phyloP scores from a whole-genome alignment of 169 alveolate species.

The Toxoplasma gondii region DNA sequence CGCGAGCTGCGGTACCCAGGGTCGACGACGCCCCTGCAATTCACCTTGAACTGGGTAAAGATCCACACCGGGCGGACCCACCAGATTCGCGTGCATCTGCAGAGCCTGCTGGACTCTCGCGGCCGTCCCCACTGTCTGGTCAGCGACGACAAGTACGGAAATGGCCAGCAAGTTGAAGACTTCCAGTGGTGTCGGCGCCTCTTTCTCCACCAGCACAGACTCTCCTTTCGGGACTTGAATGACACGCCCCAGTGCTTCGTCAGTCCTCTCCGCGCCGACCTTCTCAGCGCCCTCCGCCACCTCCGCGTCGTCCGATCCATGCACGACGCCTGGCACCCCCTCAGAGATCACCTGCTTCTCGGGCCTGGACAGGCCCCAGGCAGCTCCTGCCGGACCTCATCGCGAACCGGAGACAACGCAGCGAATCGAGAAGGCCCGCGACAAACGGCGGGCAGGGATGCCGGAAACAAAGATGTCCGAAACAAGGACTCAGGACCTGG shows the following conservation, averaged over 20 bases:
- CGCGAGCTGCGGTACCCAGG: not conserved
- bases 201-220: constrained; percentile 22
- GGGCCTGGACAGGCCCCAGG: constrained; percentile 1
- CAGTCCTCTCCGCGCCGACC: constrained; percentile 36
- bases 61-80: constrained; percentile 45
- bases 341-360: not conserved
- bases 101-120: not conserved
- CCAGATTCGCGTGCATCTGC: constrained; percentile 49
- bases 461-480: no score
- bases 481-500: no score
- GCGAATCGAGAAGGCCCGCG: not conserved
- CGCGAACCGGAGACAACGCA: not conserved
- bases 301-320: constrained; percentile 1
- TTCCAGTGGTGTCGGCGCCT: constrained; percentile 40
- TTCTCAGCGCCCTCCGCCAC: constrained; percentile 14
- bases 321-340: not conserved
- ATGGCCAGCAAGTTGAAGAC: not conserved
- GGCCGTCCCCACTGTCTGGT: constrained; percentile 25
- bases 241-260: constrained; percentile 13
- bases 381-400: not conserved
- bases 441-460: not conserved
- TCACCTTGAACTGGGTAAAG: constrained; percentile 38
- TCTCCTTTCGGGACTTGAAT: constrained; percentile 18
- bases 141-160: constrained; percentile 33
- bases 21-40: not conserved